phyloP scores from a whole-genome alignment of 139 green algal species.

The Chlamydomonas incerta region DNA sequence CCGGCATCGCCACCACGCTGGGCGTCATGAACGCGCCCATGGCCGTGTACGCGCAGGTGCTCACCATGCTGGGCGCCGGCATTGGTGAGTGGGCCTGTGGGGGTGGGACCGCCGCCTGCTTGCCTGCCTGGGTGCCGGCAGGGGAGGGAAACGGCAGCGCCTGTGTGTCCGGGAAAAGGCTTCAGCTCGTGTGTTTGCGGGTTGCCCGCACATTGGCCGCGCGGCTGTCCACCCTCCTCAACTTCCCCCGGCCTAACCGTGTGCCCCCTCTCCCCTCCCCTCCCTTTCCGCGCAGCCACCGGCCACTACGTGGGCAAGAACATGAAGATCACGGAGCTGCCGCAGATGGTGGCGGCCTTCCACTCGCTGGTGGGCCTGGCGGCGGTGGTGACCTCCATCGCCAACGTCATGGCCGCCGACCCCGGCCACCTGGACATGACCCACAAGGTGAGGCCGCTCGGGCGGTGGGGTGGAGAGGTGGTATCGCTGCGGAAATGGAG shows the following conservation, averaged over 20 bases:
- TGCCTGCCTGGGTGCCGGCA: background rate
- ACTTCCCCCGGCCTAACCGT: no score
- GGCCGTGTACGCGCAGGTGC: conserved; percentile 28
- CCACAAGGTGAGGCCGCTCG: conserved; percentile 35
- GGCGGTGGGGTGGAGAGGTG: background rate
- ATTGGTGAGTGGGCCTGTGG: background rate
- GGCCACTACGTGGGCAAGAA: conserved; percentile 51
- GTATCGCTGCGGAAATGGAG: no score
- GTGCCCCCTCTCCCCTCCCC: no score
- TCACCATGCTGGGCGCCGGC: conserved; percentile 34
- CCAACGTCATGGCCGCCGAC: conserved; percentile 75
- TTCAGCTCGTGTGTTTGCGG: no score
- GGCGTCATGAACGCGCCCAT: conserved; percentile 63
- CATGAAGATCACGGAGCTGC: conserved; percentile 67
- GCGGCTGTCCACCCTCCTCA: no score
- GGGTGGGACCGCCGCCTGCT: no score
- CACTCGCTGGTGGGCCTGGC: conserved; percentile 89
- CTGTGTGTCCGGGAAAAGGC: no score
- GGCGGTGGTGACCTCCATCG: conserved; percentile 77
- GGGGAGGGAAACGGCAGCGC: no score
- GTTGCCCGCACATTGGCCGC: no score
- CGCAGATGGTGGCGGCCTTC: conserved; percentile 89
- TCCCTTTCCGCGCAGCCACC: no score
- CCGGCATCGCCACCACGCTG: conserved; percentile 81
- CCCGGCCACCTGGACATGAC: conserved; percentile 75